These are phyloP conservation scores for Tylopilus sp. DNA, from an alignment of 1,284 basidiomycete genomes.

Conservation along the genomic window DNA sequence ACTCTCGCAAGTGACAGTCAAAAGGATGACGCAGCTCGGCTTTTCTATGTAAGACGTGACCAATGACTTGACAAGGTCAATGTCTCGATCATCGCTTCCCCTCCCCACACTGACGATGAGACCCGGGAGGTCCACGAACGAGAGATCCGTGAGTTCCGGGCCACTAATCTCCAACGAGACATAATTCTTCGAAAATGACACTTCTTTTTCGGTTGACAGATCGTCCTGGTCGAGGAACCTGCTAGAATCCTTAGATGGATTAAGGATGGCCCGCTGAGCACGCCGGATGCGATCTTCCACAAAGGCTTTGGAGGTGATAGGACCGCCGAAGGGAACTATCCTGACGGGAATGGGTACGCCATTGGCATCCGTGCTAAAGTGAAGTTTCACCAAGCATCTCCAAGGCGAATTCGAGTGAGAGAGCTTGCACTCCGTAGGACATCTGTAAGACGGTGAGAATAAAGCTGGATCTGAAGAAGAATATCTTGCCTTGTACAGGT, in stretches of 20 bases:
- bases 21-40: constrained; percentile 62
- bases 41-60: constrained; percentile 59
- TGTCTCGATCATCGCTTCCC: constrained; percentile 50
- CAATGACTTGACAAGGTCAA: constrained; percentile 59
- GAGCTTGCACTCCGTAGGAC: constrained; percentile 67
- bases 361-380: constrained; percentile 45
- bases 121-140: constrained; percentile 55
- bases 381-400: constrained; percentile 59
- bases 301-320: constrained; percentile 46
- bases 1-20: constrained; percentile 75
- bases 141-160: constrained; percentile 63
- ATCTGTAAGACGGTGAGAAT: constrained; percentile 39
- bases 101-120: constrained; percentile 60
- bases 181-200: constrained; percentile 60
- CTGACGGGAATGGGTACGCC: constrained; percentile 41
- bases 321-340: constrained; percentile 48
- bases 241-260: constrained; percentile 41
- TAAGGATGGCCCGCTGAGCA: constrained; percentile 70
- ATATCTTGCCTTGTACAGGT: constrained; percentile 60
- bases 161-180: constrained; percentile 68
- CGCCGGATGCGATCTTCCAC: constrained; percentile 66
- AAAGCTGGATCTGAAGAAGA: accelerated
- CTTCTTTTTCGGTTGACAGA: constrained; percentile 33
- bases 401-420: constrained; percentile 45
- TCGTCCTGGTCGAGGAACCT: constrained; percentile 42